Base-by-base conservation (phyloP, 208 protist species). In the Lotmaria passim region DNA sequence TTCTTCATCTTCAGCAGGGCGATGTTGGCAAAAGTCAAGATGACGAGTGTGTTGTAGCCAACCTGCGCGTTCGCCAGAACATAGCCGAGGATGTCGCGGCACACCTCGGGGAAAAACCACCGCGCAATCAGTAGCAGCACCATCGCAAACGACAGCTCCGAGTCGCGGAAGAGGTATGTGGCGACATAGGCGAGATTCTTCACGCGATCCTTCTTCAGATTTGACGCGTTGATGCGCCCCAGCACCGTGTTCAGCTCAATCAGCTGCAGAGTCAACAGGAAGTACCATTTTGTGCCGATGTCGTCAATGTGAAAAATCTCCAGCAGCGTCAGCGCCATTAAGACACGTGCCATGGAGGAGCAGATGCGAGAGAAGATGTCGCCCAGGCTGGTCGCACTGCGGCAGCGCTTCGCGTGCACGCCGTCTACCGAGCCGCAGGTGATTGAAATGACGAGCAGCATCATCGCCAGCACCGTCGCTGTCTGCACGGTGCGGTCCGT, bases 311-410 rank as follows among this genome's bases (percentile, higher is more conserved):
- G 70, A 39, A 94, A 83, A 26, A 93, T 81, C 73, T 93, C 77
- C 33, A 93, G 80, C 63, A 96, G 59, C 38, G 82, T 92, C 26
- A 96, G 73, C 17, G 89, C 86, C 67, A 93, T 87, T 69, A 96
- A 94, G 58, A 96, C 75, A 58, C 85, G 86, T 15, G 81, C 76
- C 71, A 93, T 78, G 69, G 81, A 91, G 38, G 77, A 81, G 63
- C 89, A 96, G 19, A 87, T 79, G 68, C 86, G 84, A 7, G 86
- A 82, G 77, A 96, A 96, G 67, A 96, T 91, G 71, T 96, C 89
- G 38, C 91, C 91, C n/a, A 96, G 81, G 57, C 85, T 85, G 24
- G 89, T 93, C 31, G 82, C 84, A 41, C 79, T 91, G 38, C 89
- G 87, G 50, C 77, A 90, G 2, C 85, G 85, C 67, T 82, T 85